phyloP scores from a whole-genome alignment of 1,139 yeast species.

The Debaryomyces sp. region DNA sequence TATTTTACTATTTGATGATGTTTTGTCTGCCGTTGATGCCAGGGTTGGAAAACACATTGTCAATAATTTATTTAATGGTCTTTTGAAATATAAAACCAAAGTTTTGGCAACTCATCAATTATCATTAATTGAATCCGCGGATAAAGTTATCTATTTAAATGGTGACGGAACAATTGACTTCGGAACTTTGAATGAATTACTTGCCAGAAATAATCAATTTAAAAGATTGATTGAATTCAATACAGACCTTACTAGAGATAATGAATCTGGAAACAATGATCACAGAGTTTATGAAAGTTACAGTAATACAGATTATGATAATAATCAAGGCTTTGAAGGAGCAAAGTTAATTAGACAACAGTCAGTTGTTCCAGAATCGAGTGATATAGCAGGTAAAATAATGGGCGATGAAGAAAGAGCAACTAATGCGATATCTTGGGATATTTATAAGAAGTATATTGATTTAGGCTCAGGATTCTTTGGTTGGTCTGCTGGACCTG shows the following conservation, averaged over 20 bases:
- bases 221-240: constrained; percentile 30
- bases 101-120: constrained; percentile 45
- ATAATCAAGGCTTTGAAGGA: constrained; percentile 13
- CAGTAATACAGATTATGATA: constrained; percentile 18
- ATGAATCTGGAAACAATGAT: neutral
- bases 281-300: neutral
- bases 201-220: constrained; percentile 26
- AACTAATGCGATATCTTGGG: constrained; percentile 43
- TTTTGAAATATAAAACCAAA: constrained; percentile 32
- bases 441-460: constrained; percentile 37
- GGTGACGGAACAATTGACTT: constrained; percentile 39
- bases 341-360: constrained; percentile 5
- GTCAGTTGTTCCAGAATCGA: constrained; percentile 7
- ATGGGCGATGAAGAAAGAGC: constrained; percentile 42
- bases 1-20: constrained; percentile 42
- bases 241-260: constrained; percentile 17
- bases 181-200: constrained; percentile 34
- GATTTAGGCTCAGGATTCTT: constrained; percentile 44
- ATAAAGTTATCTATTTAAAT: constrained; percentile 33
- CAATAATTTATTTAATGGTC: constrained; percentile 33
- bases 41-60: constrained; percentile 44
- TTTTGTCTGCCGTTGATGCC: constrained; percentile 46
- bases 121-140: constrained; percentile 35
- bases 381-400: constrained; percentile 26
- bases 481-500: constrained; percentile 31